These are phyloP conservation scores for Ramalina intermedia DNA, from an alignment of 495 filamentous ascomycete genomes.

Conservation along the genomic window DNA sequence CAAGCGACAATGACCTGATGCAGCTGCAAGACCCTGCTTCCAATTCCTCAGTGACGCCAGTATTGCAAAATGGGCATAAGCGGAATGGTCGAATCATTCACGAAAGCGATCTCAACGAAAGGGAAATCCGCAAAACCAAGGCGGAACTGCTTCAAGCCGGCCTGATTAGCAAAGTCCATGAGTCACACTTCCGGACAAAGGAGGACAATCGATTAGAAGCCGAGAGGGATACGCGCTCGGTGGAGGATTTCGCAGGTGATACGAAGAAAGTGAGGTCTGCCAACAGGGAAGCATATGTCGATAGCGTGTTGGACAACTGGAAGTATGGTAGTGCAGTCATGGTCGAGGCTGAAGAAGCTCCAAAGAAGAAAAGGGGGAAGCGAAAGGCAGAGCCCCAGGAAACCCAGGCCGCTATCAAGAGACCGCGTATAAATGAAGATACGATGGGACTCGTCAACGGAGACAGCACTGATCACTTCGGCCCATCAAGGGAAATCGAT, in stretches of 20 bases:
- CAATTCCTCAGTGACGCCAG: background rate
- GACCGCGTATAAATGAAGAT: no score
- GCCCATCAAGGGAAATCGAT: background rate
- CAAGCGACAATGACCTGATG: constrained; percentile 54
- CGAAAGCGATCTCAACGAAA: background rate
- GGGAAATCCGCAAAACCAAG: constrained; percentile 6
- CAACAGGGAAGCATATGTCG: constrained; percentile 39
- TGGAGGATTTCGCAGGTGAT: constrained; percentile 39
- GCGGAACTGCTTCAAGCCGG: constrained; percentile 17
- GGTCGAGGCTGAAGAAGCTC: background rate
- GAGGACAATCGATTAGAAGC: constrained; percentile 36
- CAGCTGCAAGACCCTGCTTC: constrained; percentile 15
- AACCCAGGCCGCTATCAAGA: no score
- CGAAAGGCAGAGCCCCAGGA: no score
- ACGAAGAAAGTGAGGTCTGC: constrained; percentile 39
- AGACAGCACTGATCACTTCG: background rate
- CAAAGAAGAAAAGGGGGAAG: background rate
- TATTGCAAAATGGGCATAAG: background rate
- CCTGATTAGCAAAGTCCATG: constrained; percentile 32
- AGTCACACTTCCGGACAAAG: constrained; percentile 36
- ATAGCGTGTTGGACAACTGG: constrained; percentile 31
- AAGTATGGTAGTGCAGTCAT: constrained; percentile 27
- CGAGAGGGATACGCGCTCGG: constrained; percentile 25
- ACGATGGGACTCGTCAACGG: no score
- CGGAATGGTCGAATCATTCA: background rate